Evolutionary conservation across 352 stramenopile species (phyloP), one percentile per base, ranked within the genome.

Genomic region (Globisporangium heterothallicum): DNA sequence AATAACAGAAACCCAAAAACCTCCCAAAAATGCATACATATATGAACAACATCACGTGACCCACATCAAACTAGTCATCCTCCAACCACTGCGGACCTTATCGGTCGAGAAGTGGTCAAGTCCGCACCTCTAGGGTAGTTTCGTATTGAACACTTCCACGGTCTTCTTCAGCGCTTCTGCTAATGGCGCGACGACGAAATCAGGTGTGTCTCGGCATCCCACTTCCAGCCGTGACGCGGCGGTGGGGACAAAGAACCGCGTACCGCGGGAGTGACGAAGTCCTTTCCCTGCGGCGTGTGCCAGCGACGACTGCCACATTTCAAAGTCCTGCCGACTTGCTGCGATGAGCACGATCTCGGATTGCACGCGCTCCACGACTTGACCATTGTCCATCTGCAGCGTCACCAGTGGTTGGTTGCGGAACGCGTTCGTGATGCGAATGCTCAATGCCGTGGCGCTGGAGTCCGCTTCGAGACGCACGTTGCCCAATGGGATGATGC

Each of bases 241-340:
- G 2, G 75, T 92, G 34, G 84, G 74, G n/a, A 88, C 78, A 46
- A 89, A 92, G 47, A 92, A 94, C 32, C 84, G 82, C 30, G 76
- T 94, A 41, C 82, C 82, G 27, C 79, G 72, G 32, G 84, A 92
- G 55, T 93, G 70, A 4, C 82, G 82, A 59, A 93, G 73, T 2
- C 81, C 82, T 45, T 88, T 86, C 4, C 84, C 84, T 6, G 81
- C 80, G 0, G 82, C 84, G 40, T 94, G 81, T 4, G 83, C 80
- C 8, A 94, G 50, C 30, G 84, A 92, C 52, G 82, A 92, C 64
- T 92, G 77, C 84, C 84, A 94, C 80, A 94, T 92, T 58, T 94
- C 78, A 45, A 94, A 85, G 51, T 94, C 84, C 36, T 92, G 76
- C 0, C 67, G 62, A 1, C 64, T 83, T 0, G 73, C 53, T 12